Base-by-base conservation (phyloP, 1,284 basidiomycete species). In the Microbotryum violaceum region DNA sequence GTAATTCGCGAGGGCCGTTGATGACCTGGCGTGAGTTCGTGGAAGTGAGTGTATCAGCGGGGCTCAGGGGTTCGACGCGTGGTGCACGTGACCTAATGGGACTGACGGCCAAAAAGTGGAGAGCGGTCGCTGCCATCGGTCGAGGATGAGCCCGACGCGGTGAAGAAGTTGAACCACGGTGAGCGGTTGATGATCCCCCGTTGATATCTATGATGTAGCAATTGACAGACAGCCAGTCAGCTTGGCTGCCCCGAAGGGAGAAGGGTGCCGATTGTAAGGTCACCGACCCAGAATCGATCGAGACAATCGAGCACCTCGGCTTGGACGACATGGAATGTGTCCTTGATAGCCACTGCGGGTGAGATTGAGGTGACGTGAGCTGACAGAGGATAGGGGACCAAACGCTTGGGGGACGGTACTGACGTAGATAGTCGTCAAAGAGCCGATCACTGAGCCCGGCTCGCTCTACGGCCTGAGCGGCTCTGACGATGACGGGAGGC, bases 321-420 rank as follows among this genome's bases (percentile, higher is more conserved):
- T n/a, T 52, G 54, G 6, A 68, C 58, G 52, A 64, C 44, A 9
- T 54, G 6, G 49, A 65, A 66, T 3, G 57, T 47, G 1, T 27
- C 12, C 12, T 45, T 53, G 12, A 66, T 23, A 2, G 48, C 25
- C 10, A 50, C 65, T 66, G 54, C 20, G 3, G 4, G 25, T 5
- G 16, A 6, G 37, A 21, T 3, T 16, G 14, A 9, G 6, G 21
- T 55, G 27, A 50, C 37, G 1, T 33, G 18, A 12, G 48, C 29
- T 9, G 48, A 29, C 21, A 49, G 10, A 29, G 18, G 20, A 1
- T n/a, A 18, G 10, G 27, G 14, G 50, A 6, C 7, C 29, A 4
- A 81, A 79, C 42, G 78, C 79, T 70, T 83, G 85, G 72, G 47
- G 75, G 10, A 31, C 86, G 71, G 46, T 83, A 88, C 60, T 79